Percentiles rank a stretch among this genome's conserved stretches.
These are phyloP conservation scores for Paratinospora sagittata DNA, from an alignment of 164 flowering plant genomes.

Conservation along the genomic window DNA sequence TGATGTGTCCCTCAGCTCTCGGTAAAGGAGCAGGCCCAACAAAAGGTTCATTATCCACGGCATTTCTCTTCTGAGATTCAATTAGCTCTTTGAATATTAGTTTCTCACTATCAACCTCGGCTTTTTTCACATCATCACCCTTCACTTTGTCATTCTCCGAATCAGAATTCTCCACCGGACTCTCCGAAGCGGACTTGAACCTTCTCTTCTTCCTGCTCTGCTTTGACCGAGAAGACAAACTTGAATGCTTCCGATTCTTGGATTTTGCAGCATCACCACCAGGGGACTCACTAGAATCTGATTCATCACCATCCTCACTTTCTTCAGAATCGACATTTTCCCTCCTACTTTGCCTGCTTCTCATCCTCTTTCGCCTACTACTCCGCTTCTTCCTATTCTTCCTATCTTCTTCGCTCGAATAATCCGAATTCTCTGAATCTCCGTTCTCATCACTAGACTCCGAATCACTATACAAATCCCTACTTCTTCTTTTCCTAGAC, in stretches of 20 bases:
- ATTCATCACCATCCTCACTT: slow-evolving; percentile 27
- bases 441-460: slow-evolving; percentile 30
- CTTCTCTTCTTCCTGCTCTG: slow-evolving; percentile 32
- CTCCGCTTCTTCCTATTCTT: slow-evolving; percentile 17
- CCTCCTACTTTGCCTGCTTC: slow-evolving; percentile 21
- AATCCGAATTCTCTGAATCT: slow-evolving; percentile 25
- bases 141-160: slow-evolving; percentile 24
- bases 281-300: slow-evolving; percentile 23
- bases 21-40: slow-evolving; percentile 96
- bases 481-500: slow-evolving; percentile 30
- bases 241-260: slow-evolving; percentile 16
- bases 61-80: slow-evolving; percentile 66
- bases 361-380: slow-evolving; percentile 27
- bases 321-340: slow-evolving; percentile 33
- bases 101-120: slow-evolving; percentile 40
- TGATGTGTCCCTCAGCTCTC: slow-evolving; percentile 92
- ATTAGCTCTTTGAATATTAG: slow-evolving; percentile 68
- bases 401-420: slow-evolving; percentile 16
- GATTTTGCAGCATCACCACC: slow-evolving; percentile 21
- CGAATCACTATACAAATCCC: slow-evolving; percentile 23
- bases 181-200: slow-evolving; percentile 31
- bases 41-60: slow-evolving; percentile 52
- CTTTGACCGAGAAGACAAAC: slow-evolving; percentile 21
- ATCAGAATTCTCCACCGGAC: slow-evolving; percentile 23
- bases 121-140: slow-evolving; percentile 22